Evolutionary conservation across 768 basidiomycete genomes (phyloP).

Genomic region (Trametes villosa): DNA sequence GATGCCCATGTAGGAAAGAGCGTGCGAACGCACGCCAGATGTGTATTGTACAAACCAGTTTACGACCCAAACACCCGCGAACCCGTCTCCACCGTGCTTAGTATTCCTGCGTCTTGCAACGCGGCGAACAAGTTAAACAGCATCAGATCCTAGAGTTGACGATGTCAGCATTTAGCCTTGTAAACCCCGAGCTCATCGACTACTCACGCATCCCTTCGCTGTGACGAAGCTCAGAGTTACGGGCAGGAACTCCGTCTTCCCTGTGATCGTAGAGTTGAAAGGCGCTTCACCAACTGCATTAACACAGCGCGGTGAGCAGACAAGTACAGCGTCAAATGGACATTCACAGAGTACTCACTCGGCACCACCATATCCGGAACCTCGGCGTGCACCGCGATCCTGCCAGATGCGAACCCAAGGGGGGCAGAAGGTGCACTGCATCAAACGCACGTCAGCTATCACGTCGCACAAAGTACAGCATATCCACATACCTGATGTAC

Average conservation of each 20-base stretch:
- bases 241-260: constrained; percentile 32
- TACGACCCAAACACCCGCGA: constrained; percentile 23
- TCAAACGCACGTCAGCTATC: background rate
- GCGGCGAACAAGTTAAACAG: constrained; percentile 35
- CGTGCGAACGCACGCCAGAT: too few species aligned
- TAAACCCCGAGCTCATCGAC: background rate
- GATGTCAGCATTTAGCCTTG: background rate
- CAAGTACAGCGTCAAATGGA: background rate
- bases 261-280: constrained; percentile 36
- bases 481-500: constrained; percentile 27
- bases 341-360: constrained; percentile 21
- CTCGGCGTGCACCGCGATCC: constrained; percentile 32
- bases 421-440: constrained; percentile 30
- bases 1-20: too few species aligned
- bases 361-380: constrained; percentile 38
- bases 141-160: constrained; percentile 30
- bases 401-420: constrained; percentile 28
- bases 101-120: constrained; percentile 30
- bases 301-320: background rate
- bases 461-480: background rate
- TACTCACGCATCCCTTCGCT: constrained; percentile 35
- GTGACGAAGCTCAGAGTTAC: constrained; percentile 36
- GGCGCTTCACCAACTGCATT: constrained; percentile 31
- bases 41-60: background rate
- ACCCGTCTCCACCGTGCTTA: constrained; percentile 28